A percentile compares a stretch with the other conserved stretches of the same genome.
These are phyloP conservation scores for Sisymbrium irio DNA, from an alignment of 345 rosid genomes.

Conservation along the genomic window DNA sequence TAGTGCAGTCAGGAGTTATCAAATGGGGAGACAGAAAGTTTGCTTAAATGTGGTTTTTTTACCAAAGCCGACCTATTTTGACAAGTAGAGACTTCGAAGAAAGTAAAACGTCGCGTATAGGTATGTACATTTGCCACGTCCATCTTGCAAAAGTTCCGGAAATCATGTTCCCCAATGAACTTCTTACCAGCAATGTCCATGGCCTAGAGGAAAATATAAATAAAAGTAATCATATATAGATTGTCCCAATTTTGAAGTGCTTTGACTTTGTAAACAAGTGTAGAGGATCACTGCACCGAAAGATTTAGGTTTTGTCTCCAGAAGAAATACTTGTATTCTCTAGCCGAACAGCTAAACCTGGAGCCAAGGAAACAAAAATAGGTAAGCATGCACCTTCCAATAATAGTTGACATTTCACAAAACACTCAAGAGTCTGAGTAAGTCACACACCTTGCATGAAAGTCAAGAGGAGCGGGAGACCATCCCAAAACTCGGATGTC, in stretches of 20 bases:
- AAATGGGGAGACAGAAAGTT: neutral
- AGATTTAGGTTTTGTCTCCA: constrained; percentile 72
- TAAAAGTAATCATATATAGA: constrained; percentile 12
- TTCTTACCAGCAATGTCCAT: constrained; percentile 85
- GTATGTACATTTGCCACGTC: constrained; percentile 86
- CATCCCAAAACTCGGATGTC: constrained; percentile 89
- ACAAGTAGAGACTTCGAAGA: constrained; percentile 62
- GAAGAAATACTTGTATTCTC: constrained; percentile 83
- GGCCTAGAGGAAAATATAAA: constrained; percentile 42
- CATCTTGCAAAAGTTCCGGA: constrained; percentile 95
- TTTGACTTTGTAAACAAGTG: constrained; percentile 5
- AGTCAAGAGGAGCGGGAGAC: constrained; percentile 81
- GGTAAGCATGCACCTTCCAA: neutral
- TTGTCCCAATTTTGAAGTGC: neutral
- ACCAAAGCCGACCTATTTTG: constrained; percentile 56
- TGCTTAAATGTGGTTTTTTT: constrained; percentile 13
- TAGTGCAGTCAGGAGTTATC: constrained; percentile 5
- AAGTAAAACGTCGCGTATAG: constrained; percentile 59
- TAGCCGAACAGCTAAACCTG: constrained; percentile 87
- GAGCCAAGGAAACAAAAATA: constrained; percentile 13
- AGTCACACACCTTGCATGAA: constrained; percentile 77
- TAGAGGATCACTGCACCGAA: constrained; percentile 41
- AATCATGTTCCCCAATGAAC: constrained; percentile 86
- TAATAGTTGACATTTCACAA: constrained; percentile 4
- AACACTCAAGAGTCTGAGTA: neutral